Conservation (phyloP, 768 basidiomycete species). For the Rhizopogon roseolus region DNA sequence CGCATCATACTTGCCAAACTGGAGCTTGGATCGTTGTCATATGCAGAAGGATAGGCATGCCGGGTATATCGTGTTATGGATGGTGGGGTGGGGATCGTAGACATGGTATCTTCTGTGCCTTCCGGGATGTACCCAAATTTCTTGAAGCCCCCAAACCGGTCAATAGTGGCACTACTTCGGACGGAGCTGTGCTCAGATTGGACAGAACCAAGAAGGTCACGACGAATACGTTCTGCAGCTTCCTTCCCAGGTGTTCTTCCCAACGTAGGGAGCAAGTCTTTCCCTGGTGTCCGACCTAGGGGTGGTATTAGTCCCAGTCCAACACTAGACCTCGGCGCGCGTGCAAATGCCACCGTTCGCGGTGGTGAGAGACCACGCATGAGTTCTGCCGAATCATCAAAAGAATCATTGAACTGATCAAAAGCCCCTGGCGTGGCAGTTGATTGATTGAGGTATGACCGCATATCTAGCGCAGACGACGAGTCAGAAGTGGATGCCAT, state of each 20-base stretch:
- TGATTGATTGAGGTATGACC: constrained; percentile 37
- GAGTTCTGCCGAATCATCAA: constrained; percentile 35
- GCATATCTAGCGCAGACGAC: constrained; percentile 39
- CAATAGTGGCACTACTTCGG: constrained; percentile 8
- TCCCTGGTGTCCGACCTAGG: constrained; percentile 62
- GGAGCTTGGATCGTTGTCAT: constrained; percentile 44
- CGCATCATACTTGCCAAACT: constrained; percentile 71
- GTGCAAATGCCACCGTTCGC: constrained; percentile 47
- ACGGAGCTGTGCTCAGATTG: constrained; percentile 30
- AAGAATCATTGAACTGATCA: constrained; percentile 23
- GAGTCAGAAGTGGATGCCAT: constrained; percentile 31
- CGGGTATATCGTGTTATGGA: constrained; percentile 65
- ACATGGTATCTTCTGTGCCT: constrained; percentile 54
- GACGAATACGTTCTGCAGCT: constrained; percentile 65
- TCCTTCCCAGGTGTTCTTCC: constrained; percentile 69
- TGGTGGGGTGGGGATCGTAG: constrained; percentile 65
- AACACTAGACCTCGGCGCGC: constrained; percentile 31
- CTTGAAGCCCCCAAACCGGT: constrained; percentile 18
- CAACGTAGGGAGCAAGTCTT: constrained; percentile 38
- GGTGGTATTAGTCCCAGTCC: constrained; percentile 29
- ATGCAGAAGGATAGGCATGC: constrained; percentile 27
- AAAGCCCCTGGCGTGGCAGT: constrained; percentile 38
- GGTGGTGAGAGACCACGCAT: constrained; percentile 47
- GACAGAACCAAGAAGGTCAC: constrained; percentile 55
- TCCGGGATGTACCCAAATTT: constrained; percentile 20